These are phyloP conservation scores for Yamadazyma membranifaciens DNA, from an alignment of 1,139 yeast genomes.

Conservation along the genomic window DNA sequence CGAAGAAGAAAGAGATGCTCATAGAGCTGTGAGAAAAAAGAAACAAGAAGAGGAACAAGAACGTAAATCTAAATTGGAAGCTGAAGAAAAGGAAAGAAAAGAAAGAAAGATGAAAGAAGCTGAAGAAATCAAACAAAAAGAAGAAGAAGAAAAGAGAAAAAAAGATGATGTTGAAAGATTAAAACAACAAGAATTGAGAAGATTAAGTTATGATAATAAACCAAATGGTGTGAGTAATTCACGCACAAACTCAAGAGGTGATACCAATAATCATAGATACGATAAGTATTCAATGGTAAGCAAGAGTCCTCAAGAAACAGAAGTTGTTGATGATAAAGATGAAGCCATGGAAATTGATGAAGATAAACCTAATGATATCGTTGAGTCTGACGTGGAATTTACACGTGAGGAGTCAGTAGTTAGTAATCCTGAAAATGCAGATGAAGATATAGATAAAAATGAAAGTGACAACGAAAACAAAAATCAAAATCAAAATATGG, in stretches of 20 bases:
- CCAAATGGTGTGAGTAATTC: slow-evolving; percentile 12
- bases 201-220: slow-evolving; percentile 22
- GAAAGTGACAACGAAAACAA: background rate
- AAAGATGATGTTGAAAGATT: slow-evolving; percentile 4
- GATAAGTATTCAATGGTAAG: slow-evolving; percentile 28
- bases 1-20: slow-evolving; percentile 28
- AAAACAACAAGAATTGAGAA: slow-evolving; percentile 12
- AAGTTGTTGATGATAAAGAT: slow-evolving; percentile 5
- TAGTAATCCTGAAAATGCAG: slow-evolving; percentile 6
- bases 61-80: slow-evolving; percentile 16
- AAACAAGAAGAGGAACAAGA: slow-evolving; percentile 20
- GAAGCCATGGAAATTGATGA: slow-evolving; percentile 9
- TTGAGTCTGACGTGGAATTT: background rate
- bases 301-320: slow-evolving; percentile 10
- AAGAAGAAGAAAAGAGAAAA: slow-evolving; percentile 12
- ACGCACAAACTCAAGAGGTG: slow-evolving; percentile 21
- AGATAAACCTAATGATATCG: slow-evolving; percentile 2
- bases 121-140: slow-evolving; percentile 3
- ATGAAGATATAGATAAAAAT: background rate
- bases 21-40: slow-evolving; percentile 19
- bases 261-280: slow-evolving; percentile 22
- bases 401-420: background rate
- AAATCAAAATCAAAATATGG: background rate
- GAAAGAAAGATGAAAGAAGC: slow-evolving; percentile 12
- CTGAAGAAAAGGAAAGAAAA: slow-evolving; percentile 7